Evolutionary conservation across 345 rosid genomes (phyloP).

Genomic region (Linum lewisii): DNA sequence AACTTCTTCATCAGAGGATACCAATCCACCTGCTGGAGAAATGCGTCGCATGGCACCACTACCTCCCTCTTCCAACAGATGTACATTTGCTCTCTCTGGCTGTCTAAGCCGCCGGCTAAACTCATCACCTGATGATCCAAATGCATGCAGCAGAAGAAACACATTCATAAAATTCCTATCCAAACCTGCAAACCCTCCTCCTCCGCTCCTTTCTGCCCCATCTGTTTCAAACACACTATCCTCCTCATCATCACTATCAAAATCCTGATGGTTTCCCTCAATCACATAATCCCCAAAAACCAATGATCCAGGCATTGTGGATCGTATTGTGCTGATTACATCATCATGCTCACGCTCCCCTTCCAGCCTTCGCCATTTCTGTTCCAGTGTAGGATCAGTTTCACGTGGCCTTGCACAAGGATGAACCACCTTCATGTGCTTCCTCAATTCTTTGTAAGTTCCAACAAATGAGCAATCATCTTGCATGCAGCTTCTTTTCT

Average conservation of each 20-base stretch:
- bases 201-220: constrained; percentile 26
- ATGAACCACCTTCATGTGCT: constrained; percentile 75
- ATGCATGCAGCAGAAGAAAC: constrained; percentile 63
- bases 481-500: constrained; percentile 91
- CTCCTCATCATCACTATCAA: constrained; percentile 39
- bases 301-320: constrained; percentile 83
- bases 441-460: constrained; percentile 77
- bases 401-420: constrained; percentile 71
- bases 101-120: constrained; percentile 35
- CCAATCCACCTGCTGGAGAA: constrained; percentile 25
- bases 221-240: constrained; percentile 27
- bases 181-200: constrained; percentile 36
- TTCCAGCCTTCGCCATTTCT: constrained; percentile 80
- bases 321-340: constrained; percentile 71
- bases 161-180: constrained; percentile 56
- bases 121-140: constrained; percentile 52
- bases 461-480: constrained; percentile 70
- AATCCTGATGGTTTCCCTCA: constrained; percentile 47
- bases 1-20: constrained; percentile 37
- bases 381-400: constrained; percentile 71
- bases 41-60: constrained; percentile 16
- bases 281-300: constrained; percentile 79
- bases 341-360: constrained; percentile 60
- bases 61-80: constrained; percentile 25
- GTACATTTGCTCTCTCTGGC: constrained; percentile 20